A percentile compares a stretch with the other conserved stretches of the same genome.
phyloP scores from a whole-genome alignment of 2,329 filamentous ascomycete species.

The Paracorniculantispora psalliotae region DNA sequence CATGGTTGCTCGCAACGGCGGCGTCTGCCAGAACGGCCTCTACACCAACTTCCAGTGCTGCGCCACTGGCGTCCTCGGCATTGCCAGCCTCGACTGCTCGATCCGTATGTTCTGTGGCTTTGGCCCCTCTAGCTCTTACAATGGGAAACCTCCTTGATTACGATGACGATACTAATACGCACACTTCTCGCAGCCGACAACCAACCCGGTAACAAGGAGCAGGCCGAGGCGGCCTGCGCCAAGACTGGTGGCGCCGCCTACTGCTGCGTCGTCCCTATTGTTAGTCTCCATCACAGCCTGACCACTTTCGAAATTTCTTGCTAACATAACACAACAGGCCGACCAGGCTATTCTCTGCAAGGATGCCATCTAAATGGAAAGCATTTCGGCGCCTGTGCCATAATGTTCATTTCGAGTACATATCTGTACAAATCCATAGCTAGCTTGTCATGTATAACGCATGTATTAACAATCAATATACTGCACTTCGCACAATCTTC shows the following conservation, averaged over 20 bases:
- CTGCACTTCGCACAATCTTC: not conserved
- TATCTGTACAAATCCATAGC: not conserved
- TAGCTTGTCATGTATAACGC: not conserved
- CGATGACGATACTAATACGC: no score
- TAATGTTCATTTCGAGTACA: not conserved
- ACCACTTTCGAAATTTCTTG: not conserved
- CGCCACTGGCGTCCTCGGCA: constrained; percentile 41
- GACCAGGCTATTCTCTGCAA: not conserved
- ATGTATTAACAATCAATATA: not conserved
- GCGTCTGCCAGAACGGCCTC: constrained; percentile 17
- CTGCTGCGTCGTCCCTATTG: constrained; percentile 48
- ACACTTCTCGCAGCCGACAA: no score
- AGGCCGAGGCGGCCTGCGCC: constrained; percentile 31
- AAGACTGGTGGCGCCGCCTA: constrained; percentile 42
- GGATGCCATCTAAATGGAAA: not conserved
- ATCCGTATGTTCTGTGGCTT: not conserved
- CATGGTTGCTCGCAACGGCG: not conserved
- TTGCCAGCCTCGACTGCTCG: constrained; percentile 42
- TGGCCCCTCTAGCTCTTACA: no score
- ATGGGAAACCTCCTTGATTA: no score
- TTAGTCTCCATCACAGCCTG: not conserved
- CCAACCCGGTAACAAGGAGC: no score
- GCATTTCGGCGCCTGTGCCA: not conserved
- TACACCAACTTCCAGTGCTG: constrained; percentile 39
- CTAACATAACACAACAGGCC: not conserved